A percentile compares a stretch with the other conserved stretches of the same genome.
Evolutionary conservation across 371 early-diverging fungal species (phyloP).

Genomic region (Mortierella sp.): DNA sequence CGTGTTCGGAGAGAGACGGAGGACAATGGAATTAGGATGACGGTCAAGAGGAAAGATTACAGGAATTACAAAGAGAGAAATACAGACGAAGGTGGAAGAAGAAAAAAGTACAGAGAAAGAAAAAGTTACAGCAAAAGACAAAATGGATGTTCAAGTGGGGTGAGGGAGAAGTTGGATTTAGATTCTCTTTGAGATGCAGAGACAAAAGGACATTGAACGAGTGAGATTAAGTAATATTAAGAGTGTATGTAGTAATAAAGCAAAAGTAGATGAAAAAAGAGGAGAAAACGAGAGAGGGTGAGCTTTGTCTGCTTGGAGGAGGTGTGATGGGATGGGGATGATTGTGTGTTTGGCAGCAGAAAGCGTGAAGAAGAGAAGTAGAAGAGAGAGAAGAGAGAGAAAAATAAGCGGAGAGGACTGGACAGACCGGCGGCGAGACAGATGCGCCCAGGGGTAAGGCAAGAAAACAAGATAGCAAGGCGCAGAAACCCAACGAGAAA

Average conservation of each 20-base stretch:
- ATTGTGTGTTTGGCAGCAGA: constrained; percentile 1
- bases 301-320: not conserved
- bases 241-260: not conserved
- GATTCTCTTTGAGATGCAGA: constrained; percentile 3
- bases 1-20: not conserved
- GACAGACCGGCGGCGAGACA: not conserved
- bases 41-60: not conserved
- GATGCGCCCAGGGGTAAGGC: not conserved
- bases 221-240: not conserved
- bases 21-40: not conserved
- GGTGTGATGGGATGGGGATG: not conserved
- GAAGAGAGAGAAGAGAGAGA: not conserved
- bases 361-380: constrained; percentile 1
- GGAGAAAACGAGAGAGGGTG: not conserved
- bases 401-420: not conserved
- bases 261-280: not conserved
- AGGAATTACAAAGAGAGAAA: not conserved
- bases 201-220: not conserved
- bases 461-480: not conserved
- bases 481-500: not conserved
- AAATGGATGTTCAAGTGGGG: not conserved
- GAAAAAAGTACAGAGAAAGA: not conserved
- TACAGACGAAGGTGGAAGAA: too few species aligned
- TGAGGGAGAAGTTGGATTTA: not conserved
- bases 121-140: not conserved